Evolutionary conservation across 2,329 filamentous ascomycete genomes (phyloP).

Genomic region (Lasiodiplodia theobromae): DNA sequence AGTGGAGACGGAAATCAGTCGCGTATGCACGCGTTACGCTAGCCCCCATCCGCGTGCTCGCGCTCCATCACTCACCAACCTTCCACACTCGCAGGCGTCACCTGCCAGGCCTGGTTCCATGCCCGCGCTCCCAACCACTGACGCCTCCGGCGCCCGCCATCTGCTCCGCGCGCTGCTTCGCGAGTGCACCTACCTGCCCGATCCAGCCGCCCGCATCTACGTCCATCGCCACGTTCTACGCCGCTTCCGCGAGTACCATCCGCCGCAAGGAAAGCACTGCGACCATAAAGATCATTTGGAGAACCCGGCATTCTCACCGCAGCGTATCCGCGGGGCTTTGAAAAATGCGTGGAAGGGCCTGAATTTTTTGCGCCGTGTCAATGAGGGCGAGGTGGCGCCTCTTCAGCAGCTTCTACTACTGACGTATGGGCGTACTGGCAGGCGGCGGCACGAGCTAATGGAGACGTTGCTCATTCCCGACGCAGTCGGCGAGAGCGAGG

Average conservation of each 20-base stretch:
- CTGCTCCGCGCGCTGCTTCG: slow-evolving; percentile 64
- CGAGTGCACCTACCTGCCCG: slow-evolving; percentile 67
- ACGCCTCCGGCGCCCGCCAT: slow-evolving; percentile 40
- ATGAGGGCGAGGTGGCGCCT: slow-evolving; percentile 60
- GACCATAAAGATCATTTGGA: neutral
- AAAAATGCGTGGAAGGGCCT: slow-evolving; percentile 44
- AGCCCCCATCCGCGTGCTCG: slow-evolving; percentile 19
- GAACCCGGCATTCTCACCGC: slow-evolving; percentile 20
- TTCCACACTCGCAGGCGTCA: neutral
- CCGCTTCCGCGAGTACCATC: slow-evolving; percentile 57
- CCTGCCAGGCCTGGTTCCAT: neutral
- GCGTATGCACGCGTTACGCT: slow-evolving; percentile 25
- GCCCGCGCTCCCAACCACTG: neutral
- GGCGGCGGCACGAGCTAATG: slow-evolving; percentile 58
- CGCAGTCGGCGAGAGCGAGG: neutral
- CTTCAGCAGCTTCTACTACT: slow-evolving; percentile 61
- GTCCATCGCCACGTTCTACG: slow-evolving; percentile 56
- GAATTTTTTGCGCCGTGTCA: slow-evolving; percentile 60
- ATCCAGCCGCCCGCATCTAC: slow-evolving; percentile 60
- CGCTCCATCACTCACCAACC: neutral
- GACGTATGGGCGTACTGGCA: slow-evolving; percentile 65
- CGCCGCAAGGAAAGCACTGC: slow-evolving; percentile 22
- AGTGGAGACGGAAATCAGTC: slow-evolving; percentile 24
- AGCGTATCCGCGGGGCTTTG: slow-evolving; percentile 19
- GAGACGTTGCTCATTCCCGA: slow-evolving; percentile 23